Evolutionary conservation across 2,329 filamentous ascomycete genomes (phyloP), one percentile per base, ranked within the genome.

Genomic region (Colletotrichum caudatum): DNA sequence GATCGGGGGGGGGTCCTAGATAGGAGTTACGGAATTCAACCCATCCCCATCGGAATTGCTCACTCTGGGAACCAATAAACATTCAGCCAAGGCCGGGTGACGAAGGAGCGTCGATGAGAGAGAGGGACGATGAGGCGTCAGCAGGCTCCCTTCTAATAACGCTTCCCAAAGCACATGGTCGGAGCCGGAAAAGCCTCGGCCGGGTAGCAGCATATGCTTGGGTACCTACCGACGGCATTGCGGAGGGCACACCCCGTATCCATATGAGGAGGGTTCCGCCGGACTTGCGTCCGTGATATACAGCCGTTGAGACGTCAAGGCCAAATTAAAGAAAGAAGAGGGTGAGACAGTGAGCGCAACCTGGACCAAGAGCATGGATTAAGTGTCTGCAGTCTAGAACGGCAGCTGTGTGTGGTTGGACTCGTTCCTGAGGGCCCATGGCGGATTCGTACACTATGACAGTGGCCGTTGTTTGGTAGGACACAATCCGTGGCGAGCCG

Each of bases 11-110:
- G 16, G 33, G 41, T 48, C 35, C 51, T 71, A 71, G 69, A 71
- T 68, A 71, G 69, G 69, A 71, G 69, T 71, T 68, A 68, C 53
- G 69, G 69, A 68, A 68, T 71, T 62, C 44, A 71, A 58, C 41
- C 16, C 41, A 53, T 62, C 53, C 68, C 68, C 33, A 58, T 48
- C 39, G 37, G 48, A 53, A 29, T 53, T 58, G 56, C 46, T 29
- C 26, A 56, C 56, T 67, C 48, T 18, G 44, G 35, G 66, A 39
- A 50, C 16, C 18, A 18, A 48, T 5, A 51, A n/a, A 4, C 33
- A 12, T 50, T 7, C 23, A n/a, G 35, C 33, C 46, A 33, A 33
- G 20, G 20, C 14, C 5, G 33, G n/a, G 29, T 62, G 46, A 62
- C 20, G 16, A 50, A 37, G 16, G 7, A 11, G 18, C 44, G 11